phyloP scores from a whole-genome alignment of 345 rosid genomes.

The Salix dunnii region DNA sequence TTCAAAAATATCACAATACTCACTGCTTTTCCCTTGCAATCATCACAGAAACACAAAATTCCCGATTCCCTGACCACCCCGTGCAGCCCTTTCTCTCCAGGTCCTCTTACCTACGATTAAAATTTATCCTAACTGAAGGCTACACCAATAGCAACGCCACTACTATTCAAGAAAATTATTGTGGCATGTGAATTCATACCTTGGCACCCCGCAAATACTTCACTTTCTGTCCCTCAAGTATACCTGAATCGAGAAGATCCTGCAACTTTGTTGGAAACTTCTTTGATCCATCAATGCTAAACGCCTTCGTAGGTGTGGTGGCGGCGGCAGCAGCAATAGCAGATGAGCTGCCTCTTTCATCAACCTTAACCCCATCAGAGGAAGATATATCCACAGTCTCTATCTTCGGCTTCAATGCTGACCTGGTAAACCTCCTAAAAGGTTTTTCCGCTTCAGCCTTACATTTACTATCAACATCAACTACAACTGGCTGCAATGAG shows the following conservation, averaged over 20 bases:
- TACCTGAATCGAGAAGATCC: constrained; percentile 67
- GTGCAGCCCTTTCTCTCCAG: constrained; percentile 44
- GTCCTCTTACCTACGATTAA: constrained; percentile 37
- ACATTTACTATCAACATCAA: neutral
- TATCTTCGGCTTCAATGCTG: constrained; percentile 20
- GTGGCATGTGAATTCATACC: constrained; percentile 40
- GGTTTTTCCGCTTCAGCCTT: constrained; percentile 6
- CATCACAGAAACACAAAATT: constrained; percentile 64
- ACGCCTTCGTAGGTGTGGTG: neutral
- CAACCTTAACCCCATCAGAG: neutral
- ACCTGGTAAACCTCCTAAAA: constrained; percentile 33
- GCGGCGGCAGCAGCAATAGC: neutral
- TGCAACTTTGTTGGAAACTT: constrained; percentile 53
- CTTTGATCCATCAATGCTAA: constrained; percentile 34
- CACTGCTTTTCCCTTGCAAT: constrained; percentile 62
- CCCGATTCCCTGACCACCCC: constrained; percentile 68
- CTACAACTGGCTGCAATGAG: constrained; percentile 1
- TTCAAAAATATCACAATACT: constrained; percentile 24
- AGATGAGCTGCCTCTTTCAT: constrained; percentile 6
- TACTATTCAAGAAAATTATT: neutral
- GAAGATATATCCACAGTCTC: constrained; percentile 6
- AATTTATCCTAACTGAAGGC: neutral
- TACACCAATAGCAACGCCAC: neutral
- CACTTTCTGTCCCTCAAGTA: constrained; percentile 70
- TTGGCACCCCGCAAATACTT: constrained; percentile 56